phyloP scores from a whole-genome alignment of 2,329 filamentous ascomycete species.

The Fusarium phyllophilum region DNA sequence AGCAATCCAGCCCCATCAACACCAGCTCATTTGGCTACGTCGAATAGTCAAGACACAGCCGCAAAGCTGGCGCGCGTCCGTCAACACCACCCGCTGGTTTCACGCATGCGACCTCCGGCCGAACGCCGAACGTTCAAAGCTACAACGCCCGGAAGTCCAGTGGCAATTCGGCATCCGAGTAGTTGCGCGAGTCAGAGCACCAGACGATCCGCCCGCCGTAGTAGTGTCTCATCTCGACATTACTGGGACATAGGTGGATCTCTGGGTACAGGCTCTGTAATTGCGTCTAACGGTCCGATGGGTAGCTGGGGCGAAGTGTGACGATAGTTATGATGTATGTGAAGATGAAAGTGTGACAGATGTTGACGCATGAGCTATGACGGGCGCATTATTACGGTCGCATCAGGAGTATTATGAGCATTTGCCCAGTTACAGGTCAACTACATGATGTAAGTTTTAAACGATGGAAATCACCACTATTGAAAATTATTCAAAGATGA shows the following conservation, averaged over 20 bases:
- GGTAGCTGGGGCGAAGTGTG: slow-evolving; percentile 83
- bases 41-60: slow-evolving; percentile 70
- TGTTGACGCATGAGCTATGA: slow-evolving; percentile 8
- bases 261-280: slow-evolving; percentile 78
- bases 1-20: slow-evolving; percentile 55
- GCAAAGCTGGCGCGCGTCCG: slow-evolving; percentile 85
- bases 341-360: slow-evolving; percentile 13
- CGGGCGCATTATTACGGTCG: slow-evolving; percentile 14
- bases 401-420: slow-evolving; percentile 25
- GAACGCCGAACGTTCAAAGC: slow-evolving; percentile 69
- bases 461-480: slow-evolving; percentile 31
- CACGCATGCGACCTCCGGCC: slow-evolving; percentile 57
- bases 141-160: slow-evolving; percentile 60
- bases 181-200: slow-evolving; percentile 92
- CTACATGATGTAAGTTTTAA: slow-evolving; percentile 21
- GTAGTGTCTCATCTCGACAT: slow-evolving; percentile 79
- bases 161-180: slow-evolving; percentile 60
- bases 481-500: slow-evolving; percentile 26
- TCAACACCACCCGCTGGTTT: slow-evolving; percentile 88
- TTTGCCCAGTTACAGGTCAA: slow-evolving; percentile 3
- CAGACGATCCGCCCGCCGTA: slow-evolving; percentile 74
- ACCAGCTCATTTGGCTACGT: slow-evolving; percentile 59
- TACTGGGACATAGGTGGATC: slow-evolving; percentile 93
- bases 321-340: slow-evolving; percentile 24
- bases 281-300: slow-evolving; percentile 73